Percentiles rank a stretch among this genome's conserved stretches.
phyloP scores from a whole-genome alignment of 2,329 filamentous ascomycete species.

The Clonostachys rhizophaga region DNA sequence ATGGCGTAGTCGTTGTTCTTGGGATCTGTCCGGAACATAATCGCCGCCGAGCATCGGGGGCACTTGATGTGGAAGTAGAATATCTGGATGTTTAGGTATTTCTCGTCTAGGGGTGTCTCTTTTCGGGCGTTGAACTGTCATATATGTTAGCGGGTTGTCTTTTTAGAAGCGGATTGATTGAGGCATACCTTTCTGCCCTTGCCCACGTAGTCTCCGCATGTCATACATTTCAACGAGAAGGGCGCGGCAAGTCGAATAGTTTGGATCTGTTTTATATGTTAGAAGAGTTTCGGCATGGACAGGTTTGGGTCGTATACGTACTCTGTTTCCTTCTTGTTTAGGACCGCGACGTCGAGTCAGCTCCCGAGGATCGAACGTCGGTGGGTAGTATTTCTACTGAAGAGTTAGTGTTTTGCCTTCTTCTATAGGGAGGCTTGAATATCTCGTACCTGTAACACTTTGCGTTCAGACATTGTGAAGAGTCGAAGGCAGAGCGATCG shows the following conservation, averaged over 20 bases:
- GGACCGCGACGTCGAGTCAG: slow-evolving; percentile 66
- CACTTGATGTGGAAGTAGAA: slow-evolving; percentile 82
- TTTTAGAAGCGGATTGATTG: too few species aligned
- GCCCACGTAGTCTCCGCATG: slow-evolving; percentile 75
- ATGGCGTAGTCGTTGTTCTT: slow-evolving; percentile 88
- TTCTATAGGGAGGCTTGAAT: not conserved
- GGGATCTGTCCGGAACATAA: slow-evolving; percentile 91
- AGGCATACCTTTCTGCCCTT: slow-evolving; percentile 65
- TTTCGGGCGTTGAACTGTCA: slow-evolving; percentile 72
- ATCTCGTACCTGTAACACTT: slow-evolving; percentile 53
- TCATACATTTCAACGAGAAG: slow-evolving; percentile 35
- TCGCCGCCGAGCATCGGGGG: slow-evolving; percentile 79
- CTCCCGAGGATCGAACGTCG: slow-evolving; percentile 85
- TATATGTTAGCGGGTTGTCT: too few species aligned
- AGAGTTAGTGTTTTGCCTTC: not conserved
- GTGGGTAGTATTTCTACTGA: slow-evolving; percentile 55
- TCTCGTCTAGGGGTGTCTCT: slow-evolving; percentile 81
- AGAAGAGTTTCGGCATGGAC: too few species aligned
- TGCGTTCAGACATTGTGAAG: slow-evolving; percentile 72
- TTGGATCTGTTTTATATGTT: slow-evolving; percentile 43
- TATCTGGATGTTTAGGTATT: slow-evolving; percentile 83
- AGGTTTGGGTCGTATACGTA: too few species aligned
- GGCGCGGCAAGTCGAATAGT: slow-evolving; percentile 78
- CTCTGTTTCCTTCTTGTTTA: slow-evolving; percentile 69
- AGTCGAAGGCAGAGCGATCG: not conserved